These are phyloP conservation scores for Salvia rosmarinus DNA, from an alignment of 257 asterid genomes.

Conservation along the genomic window DNA sequence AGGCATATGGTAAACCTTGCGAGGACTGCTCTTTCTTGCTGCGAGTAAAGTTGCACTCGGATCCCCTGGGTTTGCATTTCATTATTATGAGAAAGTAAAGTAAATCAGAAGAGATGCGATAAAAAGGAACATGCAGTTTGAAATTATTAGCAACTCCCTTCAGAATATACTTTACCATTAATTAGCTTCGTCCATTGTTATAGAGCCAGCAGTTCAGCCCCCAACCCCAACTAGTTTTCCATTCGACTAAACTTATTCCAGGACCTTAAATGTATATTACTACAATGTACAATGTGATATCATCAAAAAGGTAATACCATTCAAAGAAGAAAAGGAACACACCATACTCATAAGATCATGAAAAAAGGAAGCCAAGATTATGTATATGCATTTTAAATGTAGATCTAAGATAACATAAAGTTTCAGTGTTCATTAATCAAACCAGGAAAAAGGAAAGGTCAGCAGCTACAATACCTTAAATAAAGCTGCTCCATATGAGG, in stretches of 20 bases:
- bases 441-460: conserved; percentile 23
- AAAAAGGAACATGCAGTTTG: conserved; percentile 16
- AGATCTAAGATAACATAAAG: conserved; percentile 20
- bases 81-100: conserved; percentile 21
- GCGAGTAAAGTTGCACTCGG: conserved; percentile 35
- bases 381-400: conserved; percentile 12
- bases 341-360: conserved; percentile 4
- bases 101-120: background rate
- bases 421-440: background rate
- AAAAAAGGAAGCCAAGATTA: conserved; percentile 1
- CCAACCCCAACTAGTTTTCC: background rate
- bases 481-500: conserved; percentile 40
- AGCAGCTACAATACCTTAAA: conserved; percentile 37
- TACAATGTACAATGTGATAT: background rate
- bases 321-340: background rate
- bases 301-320: background rate
- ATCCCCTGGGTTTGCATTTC: conserved; percentile 40
- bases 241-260: background rate
- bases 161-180: background rate
- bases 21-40: conserved; percentile 40
- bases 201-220: conserved; percentile 7
- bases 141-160: conserved; percentile 4
- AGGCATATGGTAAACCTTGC: conserved; percentile 39
- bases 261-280: background rate
- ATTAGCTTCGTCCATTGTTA: background rate